Evolutionary conservation across 1,284 basidiomycete genomes (phyloP), one percentile per base, ranked within the genome.

Genomic region (Mycena sp.): DNA sequence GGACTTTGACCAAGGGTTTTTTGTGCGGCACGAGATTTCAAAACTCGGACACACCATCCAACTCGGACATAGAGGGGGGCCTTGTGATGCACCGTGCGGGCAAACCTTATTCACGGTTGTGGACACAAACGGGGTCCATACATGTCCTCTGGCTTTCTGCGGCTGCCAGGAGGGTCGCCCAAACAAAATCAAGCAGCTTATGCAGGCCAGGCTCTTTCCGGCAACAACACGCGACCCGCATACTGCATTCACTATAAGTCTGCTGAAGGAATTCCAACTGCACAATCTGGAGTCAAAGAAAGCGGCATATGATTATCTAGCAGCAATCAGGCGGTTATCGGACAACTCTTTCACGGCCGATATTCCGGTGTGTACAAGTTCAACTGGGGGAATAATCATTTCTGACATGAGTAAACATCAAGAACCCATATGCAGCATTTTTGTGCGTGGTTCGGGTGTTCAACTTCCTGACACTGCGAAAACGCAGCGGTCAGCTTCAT

Each of bases 361-460:
- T n/a, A n/a, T n/a, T n/a, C n/a, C n/a, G n/a, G n/a, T n/a, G n/a
- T n/a, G n/a, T n/a, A n/a, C n/a, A n/a, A n/a, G n/a, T n/a, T n/a
- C n/a, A 76, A 45, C 68, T 62, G n/a, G 66, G 73, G 0, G 64
- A 67, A 43, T 23, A 23, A 23, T 23, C 19, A 23, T 23, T 5
- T 72, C 70, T 41, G 73, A 76, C 58, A n/a, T n/a, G n/a, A n/a
- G n/a, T n/a, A n/a, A n/a, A n/a, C 75, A 67, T 48, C 46, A 67
- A 23, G 64, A 58, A 3, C 58, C 69, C 19, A 40, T 76, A 19
- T 64, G 66, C n/a, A 64, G 58, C 4, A 32, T 65, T 11, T 71
- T 67, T 3, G 61, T 70, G 64, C 6, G 63, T 69, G 10, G 32
- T 53, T 6, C 69, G 71, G 3, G 45, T 75, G 4, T 76, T 72